Evolutionary conservation across 805 yeast genomes (phyloP).

Genomic region (Sungouiozyma intestinalis): DNA sequence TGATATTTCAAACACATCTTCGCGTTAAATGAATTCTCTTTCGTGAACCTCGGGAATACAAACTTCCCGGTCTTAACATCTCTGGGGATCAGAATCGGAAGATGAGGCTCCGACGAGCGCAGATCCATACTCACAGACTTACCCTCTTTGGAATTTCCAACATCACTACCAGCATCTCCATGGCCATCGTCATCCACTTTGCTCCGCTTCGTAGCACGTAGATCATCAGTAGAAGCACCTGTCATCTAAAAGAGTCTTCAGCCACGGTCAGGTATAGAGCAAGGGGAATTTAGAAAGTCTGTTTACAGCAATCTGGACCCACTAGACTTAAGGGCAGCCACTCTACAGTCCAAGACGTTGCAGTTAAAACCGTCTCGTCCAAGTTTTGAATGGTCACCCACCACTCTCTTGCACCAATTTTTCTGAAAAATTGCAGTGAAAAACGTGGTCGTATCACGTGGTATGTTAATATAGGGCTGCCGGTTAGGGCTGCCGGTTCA

Average conservation of each 20-base stretch:
- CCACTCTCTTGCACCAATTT: neutral
- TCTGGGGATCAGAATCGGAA: constrained; percentile 16
- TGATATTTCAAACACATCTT: constrained; percentile 44
- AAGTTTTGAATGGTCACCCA: neutral
- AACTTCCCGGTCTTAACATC: constrained; percentile 24
- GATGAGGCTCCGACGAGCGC: constrained; percentile 11
- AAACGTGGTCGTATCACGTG: too few relatives aligned
- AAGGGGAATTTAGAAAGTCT: too few relatives aligned
- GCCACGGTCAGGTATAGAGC: too few relatives aligned
- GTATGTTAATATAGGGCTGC: neutral
- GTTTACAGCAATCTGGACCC: too few relatives aligned
- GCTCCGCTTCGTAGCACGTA: neutral
- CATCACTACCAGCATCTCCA: neutral
- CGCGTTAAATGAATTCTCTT: constrained; percentile 37
- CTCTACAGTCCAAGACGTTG: too few relatives aligned
- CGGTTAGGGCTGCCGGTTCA: neutral
- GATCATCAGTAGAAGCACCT: neutral
- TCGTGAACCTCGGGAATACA: constrained; percentile 31
- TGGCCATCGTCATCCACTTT: neutral
- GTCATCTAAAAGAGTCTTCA: neutral
- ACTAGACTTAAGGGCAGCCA: too few relatives aligned
- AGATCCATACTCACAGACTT: constrained; percentile 1
- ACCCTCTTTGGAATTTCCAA: neutral
- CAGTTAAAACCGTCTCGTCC: neutral
- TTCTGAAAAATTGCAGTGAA: too few relatives aligned